Base-by-base conservation (phyloP, 257 asterid species). In the Solanum peruvianum region DNA sequence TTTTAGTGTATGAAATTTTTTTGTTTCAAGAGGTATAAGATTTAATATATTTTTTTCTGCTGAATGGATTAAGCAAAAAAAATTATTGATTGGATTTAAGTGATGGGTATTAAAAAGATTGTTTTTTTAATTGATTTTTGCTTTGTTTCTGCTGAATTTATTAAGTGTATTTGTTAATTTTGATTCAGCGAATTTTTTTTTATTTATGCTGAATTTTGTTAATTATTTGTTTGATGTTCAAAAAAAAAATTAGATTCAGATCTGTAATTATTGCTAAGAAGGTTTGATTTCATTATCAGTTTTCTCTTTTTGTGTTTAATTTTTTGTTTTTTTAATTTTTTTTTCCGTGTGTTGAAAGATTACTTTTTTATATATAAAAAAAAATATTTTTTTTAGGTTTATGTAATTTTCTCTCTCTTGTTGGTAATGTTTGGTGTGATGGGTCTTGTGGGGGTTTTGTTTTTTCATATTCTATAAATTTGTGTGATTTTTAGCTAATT, bases 351-450 rank as follows among this genome's bases (percentile, higher is more conserved):
- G 52, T 66, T 85, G 72, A 76, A 78, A 85, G 88, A 77, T 80
- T 64, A 11, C 84, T n/a, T 12, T 13, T 52, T 33, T 64, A 5
- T 42, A 21, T 3, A 7, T 3, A 12, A 76, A 42, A 76, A 42
- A 3, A 77, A 35, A 0, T 23, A 4, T 6, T 42, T 42, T 18
- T 52, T 56, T 56, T 52, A 13, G 15, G 39, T 84, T 41, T 86
- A 13, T 87, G 5, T 11, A 41, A 9, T 39, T 20, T 20, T 85
- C 45, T n/a, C 82, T 75, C 75, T 66, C 62, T 77, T 27, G 66
- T 75, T 73, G 85, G 87, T 84, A 58, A 37, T 2, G 89, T 83
- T 87, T 76, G 89, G 89, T 87, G 89, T 62, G 83, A 82, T 33
- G 75, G 18, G 35, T 66, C 14, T 87, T 72, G 66, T 33, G 69